Evolutionary conservation across 805 yeast genomes (phyloP).

Genomic region (Metschnikowia picachoensis): DNA sequence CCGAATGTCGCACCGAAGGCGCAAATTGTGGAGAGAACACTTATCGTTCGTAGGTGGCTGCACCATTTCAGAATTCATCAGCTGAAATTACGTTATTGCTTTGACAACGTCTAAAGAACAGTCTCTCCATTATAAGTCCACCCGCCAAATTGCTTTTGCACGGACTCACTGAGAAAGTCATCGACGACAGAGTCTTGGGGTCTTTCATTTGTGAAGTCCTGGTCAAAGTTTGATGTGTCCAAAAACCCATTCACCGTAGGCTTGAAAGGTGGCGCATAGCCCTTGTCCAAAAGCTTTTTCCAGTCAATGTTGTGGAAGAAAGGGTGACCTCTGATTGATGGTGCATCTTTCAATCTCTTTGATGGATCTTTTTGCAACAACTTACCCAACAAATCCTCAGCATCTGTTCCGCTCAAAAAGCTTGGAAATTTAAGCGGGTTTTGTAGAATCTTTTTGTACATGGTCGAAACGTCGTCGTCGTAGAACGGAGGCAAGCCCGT

Average conservation of each 20-base stretch:
- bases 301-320: conserved; percentile 90
- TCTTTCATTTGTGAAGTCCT: conserved; percentile 85
- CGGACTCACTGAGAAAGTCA: conserved; percentile 85
- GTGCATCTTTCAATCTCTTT: conserved; percentile 75
- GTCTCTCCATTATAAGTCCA: conserved; percentile 89
- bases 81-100: too few species aligned
- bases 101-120: conserved; percentile 13
- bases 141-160: conserved; percentile 97
- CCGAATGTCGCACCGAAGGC: conserved; percentile 8
- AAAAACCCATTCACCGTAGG: conserved; percentile 82
- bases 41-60: background rate
- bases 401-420: conserved; percentile 75
- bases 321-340: conserved; percentile 76
- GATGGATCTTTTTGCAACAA: conserved; percentile 82
- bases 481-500: conserved; percentile 97
- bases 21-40: background rate
- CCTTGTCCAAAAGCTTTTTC: conserved; percentile 76
- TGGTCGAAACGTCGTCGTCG: conserved; percentile 86
- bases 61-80: too few species aligned
- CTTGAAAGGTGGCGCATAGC: conserved; percentile 92
- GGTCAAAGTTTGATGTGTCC: conserved; percentile 92
- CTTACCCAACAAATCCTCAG: conserved; percentile 71
- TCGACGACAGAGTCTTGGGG: conserved; percentile 96
- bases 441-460: conserved; percentile 91
- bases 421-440: conserved; percentile 88